These are phyloP conservation scores for Erodium moschatum DNA, from an alignment of 441 rosid species.

Conservation along the genomic window DNA sequence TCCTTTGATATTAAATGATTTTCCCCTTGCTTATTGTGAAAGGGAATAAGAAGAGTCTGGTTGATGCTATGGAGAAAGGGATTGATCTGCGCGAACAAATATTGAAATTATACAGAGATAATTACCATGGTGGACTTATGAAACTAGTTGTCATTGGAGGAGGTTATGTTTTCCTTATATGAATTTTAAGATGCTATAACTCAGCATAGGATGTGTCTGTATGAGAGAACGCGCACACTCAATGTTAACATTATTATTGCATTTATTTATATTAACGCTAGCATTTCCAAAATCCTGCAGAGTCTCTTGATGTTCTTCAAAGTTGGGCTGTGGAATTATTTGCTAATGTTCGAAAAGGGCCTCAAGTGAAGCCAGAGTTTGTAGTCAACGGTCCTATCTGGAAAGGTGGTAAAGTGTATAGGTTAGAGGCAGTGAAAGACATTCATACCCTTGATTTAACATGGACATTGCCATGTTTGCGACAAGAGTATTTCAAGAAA, in stretches of 20 bases:
- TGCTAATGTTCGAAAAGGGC: constrained; percentile 52
- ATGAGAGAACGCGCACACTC: constrained; percentile 8
- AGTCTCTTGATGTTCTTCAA: constrained; percentile 77
- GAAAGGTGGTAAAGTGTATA: constrained; percentile 67
- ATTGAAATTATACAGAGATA: constrained; percentile 49
- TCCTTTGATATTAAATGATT: constrained; percentile 9
- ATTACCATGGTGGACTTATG: constrained; percentile 86
- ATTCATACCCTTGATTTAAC: constrained; percentile 71
- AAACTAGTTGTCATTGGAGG: constrained; percentile 95
- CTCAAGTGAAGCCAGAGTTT: constrained; percentile 50
- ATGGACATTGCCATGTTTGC: constrained; percentile 90
- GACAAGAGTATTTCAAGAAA: constrained; percentile 74
- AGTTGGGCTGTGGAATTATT: constrained; percentile 81
- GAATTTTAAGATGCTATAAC: constrained; percentile 18
- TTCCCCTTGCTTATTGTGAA: constrained; percentile 23
- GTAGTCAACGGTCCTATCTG: constrained; percentile 62
- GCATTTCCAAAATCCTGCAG: constrained; percentile 36
- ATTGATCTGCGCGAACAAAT: constrained; percentile 69
- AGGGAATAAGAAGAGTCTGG: constrained; percentile 92
- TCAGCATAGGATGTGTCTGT: background rate
- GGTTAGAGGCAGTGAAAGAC: constrained; percentile 86
- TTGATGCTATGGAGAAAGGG: constrained; percentile 78
- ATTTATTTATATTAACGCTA: background rate
- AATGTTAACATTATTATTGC: background rate
- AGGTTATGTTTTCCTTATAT: constrained; percentile 37